Evolutionary conservation across 768 basidiomycete species (phyloP).

Genomic region (Boletus rubroflammeus): DNA sequence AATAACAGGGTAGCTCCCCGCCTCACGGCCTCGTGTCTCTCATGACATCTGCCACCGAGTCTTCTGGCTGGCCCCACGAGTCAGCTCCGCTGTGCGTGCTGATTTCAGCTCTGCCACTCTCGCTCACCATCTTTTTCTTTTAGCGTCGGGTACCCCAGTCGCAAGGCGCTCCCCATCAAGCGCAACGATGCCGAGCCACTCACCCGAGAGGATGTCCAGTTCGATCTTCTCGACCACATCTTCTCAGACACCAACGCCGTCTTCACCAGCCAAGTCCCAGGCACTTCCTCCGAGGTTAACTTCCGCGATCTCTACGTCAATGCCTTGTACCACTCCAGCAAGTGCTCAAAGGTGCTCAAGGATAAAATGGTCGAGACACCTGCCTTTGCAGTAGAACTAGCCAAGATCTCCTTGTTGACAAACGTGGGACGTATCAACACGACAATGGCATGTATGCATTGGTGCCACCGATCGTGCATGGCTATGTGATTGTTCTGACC

Average conservation of each 20-base stretch:
- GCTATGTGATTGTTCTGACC: slow-evolving; percentile 17
- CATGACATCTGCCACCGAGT: slow-evolving; percentile 47
- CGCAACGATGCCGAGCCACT: slow-evolving; percentile 80
- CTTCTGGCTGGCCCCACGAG: slow-evolving; percentile 45
- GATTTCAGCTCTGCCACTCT: slow-evolving; percentile 7
- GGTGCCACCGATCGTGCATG: slow-evolving; percentile 5
- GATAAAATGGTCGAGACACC: slow-evolving; percentile 84
- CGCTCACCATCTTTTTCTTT: slow-evolving; percentile 11
- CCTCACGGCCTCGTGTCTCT: slow-evolving; percentile 35
- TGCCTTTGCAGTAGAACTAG: slow-evolving; percentile 73
- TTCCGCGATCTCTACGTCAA: slow-evolving; percentile 85
- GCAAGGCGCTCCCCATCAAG: slow-evolving; percentile 70
- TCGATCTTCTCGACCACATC: slow-evolving; percentile 75
- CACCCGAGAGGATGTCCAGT: slow-evolving; percentile 81
- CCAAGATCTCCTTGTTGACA: slow-evolving; percentile 79
- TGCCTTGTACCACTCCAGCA: slow-evolving; percentile 73
- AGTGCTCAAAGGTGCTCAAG: slow-evolving; percentile 84
- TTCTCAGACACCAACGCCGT: slow-evolving; percentile 66
- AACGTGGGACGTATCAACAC: slow-evolving; percentile 93
- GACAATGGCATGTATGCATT: slow-evolving; percentile 75
- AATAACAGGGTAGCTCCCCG: slow-evolving; percentile 23
- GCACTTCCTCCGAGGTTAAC: slow-evolving; percentile 50
- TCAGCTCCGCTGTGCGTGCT: slow-evolving; percentile 50
- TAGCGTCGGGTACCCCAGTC: slow-evolving; percentile 58
- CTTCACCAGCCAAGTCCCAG: slow-evolving; percentile 65